Evolutionary conservation across 192 early-diverging fungal genomes (phyloP).

Genomic region (Backusella westeae): DNA sequence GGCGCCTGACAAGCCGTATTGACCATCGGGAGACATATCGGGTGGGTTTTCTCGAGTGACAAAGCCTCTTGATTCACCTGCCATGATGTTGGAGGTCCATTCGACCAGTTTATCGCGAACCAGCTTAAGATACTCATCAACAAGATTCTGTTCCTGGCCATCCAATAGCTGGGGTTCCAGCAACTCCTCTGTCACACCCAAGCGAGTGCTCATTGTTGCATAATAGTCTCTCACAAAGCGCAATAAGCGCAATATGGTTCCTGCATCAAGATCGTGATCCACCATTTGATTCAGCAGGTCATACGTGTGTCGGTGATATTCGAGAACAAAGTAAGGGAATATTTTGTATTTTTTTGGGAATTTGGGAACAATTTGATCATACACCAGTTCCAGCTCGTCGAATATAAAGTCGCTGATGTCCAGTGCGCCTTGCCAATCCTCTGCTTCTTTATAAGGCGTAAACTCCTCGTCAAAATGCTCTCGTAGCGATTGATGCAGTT

Average conservation of each 20-base stretch:
- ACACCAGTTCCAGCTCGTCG: conserved; percentile 85
- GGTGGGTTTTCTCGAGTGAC: conserved; percentile 65
- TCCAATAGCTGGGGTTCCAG: conserved; percentile 89
- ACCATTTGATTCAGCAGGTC: conserved; percentile 76
- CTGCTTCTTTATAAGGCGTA: conserved; percentile 52
- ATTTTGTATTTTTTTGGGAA: conserved; percentile 93
- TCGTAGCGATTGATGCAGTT: conserved; percentile 65
- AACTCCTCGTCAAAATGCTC: conserved; percentile 67
- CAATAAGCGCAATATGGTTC: conserved; percentile 79
- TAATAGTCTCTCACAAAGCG: conserved; percentile 94
- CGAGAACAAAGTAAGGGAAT: conserved; percentile 93
- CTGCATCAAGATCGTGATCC: conserved; percentile 77
- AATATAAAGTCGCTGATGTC: conserved; percentile 79
- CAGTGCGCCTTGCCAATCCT: conserved; percentile 58
- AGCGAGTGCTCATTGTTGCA: conserved; percentile 77
- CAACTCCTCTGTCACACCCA: conserved; percentile 87
- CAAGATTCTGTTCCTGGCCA: conserved; percentile 86
- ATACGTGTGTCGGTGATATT: conserved; percentile 94
- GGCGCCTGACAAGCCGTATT: conserved; percentile 81
- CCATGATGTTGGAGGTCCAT: conserved; percentile 92
- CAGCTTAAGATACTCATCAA: conserved; percentile 90
- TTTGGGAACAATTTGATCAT: conserved; percentile 81
- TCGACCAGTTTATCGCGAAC: conserved; percentile 83
- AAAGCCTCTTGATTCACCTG: conserved; percentile 80
- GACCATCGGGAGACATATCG: conserved; percentile 72